Conservation (phyloP, 2,329 filamentous ascomycete genomes). For the Rutstroemia sp. region DNA sequence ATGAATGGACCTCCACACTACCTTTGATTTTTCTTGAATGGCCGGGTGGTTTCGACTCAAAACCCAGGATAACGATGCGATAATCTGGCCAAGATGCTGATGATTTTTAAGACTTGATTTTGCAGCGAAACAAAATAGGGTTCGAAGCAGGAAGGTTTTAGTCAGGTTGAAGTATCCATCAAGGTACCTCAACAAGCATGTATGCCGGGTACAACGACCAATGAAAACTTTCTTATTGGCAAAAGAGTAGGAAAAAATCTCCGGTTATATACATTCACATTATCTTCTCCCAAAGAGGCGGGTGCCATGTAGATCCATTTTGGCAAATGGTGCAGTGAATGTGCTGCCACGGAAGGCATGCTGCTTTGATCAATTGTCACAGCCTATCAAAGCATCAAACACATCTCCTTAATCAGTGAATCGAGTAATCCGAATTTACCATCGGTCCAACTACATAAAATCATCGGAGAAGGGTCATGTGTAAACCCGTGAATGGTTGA, state of each 20-base stretch:
- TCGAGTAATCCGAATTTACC: too few species aligned
- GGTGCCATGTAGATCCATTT: not conserved
- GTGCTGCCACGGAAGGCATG: too few species aligned
- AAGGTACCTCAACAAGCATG: conserved; percentile 1
- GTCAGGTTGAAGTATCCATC: not conserved
- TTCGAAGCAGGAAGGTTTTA: not conserved
- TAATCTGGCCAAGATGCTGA: not conserved
- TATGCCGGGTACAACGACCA: not conserved
- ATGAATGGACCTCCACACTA: too few species aligned
- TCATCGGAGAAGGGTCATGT: too few species aligned
- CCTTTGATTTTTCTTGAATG: too few species aligned
- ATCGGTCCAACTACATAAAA: too few species aligned
- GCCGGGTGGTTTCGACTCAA: too few species aligned
- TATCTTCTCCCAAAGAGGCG: not conserved
- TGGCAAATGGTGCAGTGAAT: too few species aligned
- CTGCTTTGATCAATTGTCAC: not conserved
- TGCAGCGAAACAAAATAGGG: not conserved
- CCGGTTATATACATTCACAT: not conserved
- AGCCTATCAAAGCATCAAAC: not conserved
- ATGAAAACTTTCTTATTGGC: not conserved
- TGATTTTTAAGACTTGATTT: not conserved
- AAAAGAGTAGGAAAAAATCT: not conserved
- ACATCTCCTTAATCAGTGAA: too few species aligned
- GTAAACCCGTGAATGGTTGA: too few species aligned
- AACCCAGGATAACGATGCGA: too few species aligned